A percentile compares a stretch with the other conserved stretches of the same genome.
Conservation (phyloP, 2,329 filamentous ascomycete species). For the Rhynchosporium secalis region DNA sequence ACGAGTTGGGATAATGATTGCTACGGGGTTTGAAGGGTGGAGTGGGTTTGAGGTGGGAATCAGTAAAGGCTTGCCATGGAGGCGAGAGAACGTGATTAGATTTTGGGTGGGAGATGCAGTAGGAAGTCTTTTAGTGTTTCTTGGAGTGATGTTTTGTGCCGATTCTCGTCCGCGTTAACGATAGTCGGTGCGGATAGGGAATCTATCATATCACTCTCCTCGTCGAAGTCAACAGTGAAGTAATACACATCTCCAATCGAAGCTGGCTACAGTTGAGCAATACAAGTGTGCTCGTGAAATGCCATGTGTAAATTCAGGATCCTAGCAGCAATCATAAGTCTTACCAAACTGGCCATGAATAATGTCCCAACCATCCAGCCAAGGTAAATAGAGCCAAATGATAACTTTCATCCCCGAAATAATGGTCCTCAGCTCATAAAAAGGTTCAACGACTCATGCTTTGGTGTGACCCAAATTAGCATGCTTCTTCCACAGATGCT, state of each 20-base stretch:
- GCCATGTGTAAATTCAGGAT: not conserved
- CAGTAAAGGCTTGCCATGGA: too few relatives aligned
- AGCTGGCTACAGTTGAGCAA: too few relatives aligned
- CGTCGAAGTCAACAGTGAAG: too few relatives aligned
- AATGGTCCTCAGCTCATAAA: not conserved
- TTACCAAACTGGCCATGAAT: not conserved
- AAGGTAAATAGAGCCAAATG: not conserved
- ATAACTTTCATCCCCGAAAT: not conserved
- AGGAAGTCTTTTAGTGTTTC: too few relatives aligned
- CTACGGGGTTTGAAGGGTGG: not conserved
- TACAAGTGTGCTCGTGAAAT: too few relatives aligned
- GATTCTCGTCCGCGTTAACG: too few relatives aligned
- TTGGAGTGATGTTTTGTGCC: too few relatives aligned
- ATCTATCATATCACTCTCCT: too few relatives aligned
- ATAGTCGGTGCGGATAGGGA: too few relatives aligned
- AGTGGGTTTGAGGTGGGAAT: not conserved
- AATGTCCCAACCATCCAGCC: not conserved
- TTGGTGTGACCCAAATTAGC: slow-evolving; percentile 15
- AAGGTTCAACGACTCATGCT: not conserved
- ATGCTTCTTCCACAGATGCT: slow-evolving; percentile 25
- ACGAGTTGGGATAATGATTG: slow-evolving; percentile 25
- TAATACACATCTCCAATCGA: too few relatives aligned
- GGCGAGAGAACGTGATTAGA: too few relatives aligned
- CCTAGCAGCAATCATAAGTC: not conserved
- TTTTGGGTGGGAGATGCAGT: too few relatives aligned